A percentile compares a stretch with the other conserved stretches of the same genome.
phyloP scores from a whole-genome alignment of 2,329 filamentous ascomycete genomes.

The Penicillium verrucosum region DNA sequence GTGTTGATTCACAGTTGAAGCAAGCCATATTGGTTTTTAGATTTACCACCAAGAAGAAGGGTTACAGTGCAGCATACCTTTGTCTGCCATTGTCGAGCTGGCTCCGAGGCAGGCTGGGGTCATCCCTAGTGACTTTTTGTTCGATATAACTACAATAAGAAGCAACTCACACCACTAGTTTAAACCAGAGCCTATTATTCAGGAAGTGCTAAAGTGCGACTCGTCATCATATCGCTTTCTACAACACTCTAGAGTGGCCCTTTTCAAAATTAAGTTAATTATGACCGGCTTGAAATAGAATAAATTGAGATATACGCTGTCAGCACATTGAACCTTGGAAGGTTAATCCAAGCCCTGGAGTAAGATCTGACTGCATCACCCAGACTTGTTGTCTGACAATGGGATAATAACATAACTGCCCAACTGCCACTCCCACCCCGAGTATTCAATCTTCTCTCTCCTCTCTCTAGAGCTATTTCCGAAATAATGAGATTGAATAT shows the following conservation, averaged over 20 bases:
- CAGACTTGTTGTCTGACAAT: neutral
- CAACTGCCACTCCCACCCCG: neutral
- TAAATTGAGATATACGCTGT: neutral
- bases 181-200: neutral
- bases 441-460: neutral
- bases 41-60: neutral
- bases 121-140: neutral
- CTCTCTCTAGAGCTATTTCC: neutral
- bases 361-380: neutral
- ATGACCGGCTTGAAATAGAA: neutral
- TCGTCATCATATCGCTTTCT: neutral
- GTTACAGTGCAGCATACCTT: neutral
- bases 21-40: neutral
- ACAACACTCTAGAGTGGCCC: no score
- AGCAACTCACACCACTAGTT: neutral
- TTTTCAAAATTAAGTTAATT: no score
- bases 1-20: no score
- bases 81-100: neutral
- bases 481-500: slow-evolving; percentile 10
- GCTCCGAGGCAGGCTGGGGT: neutral
- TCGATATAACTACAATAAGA: neutral
- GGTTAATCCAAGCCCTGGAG: neutral
- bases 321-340: neutral
- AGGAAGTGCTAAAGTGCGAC: neutral
- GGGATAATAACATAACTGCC: neutral